phyloP scores from a whole-genome alignment of 768 basidiomycete species.

The Boletus rubroflammeus region DNA sequence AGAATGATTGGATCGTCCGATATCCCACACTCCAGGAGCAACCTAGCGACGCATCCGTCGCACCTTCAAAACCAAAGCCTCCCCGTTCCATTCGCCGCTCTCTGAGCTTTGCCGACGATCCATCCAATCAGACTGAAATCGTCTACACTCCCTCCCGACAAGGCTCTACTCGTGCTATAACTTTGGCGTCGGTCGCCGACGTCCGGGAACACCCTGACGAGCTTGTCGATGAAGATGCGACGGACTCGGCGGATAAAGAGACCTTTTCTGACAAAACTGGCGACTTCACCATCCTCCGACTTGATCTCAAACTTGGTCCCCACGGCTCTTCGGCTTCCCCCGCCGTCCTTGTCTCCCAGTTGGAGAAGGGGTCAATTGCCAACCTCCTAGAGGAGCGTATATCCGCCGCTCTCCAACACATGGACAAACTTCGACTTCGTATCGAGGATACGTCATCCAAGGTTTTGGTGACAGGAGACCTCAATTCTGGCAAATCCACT shows the following conservation, averaged over 20 bases:
- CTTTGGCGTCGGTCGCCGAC: slow-evolving; percentile 52
- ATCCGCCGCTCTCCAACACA: slow-evolving; percentile 65
- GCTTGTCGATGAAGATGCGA: slow-evolving; percentile 13
- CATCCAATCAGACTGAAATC: slow-evolving; percentile 62
- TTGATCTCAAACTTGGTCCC: slow-evolving; percentile 89
- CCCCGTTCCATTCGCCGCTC: slow-evolving; percentile 57
- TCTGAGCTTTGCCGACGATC: slow-evolving; percentile 84
- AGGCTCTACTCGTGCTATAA: slow-evolving; percentile 55
- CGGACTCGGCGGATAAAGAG: slow-evolving; percentile 31
- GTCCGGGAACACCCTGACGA: slow-evolving; percentile 33
- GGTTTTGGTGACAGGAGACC: slow-evolving; percentile 95
- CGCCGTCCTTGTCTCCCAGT: slow-evolving; percentile 77
- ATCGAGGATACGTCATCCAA: slow-evolving; percentile 91
- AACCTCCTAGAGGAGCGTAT: slow-evolving; percentile 88
- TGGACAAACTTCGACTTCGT: slow-evolving; percentile 80
- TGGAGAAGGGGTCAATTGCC: slow-evolving; percentile 91
- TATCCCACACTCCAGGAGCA: slow-evolving; percentile 75
- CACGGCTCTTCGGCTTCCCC: slow-evolving; percentile 59
- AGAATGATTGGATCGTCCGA: slow-evolving; percentile 80
- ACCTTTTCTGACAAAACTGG: slow-evolving; percentile 41
- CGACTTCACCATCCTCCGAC: slow-evolving; percentile 84
- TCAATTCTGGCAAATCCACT: slow-evolving; percentile 98
- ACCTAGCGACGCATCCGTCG: slow-evolving; percentile 24
- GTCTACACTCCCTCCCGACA: slow-evolving; percentile 48
- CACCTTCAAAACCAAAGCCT: slow-evolving; percentile 25